These are phyloP conservation scores for Sporothrix globosa DNA, from an alignment of 2,329 filamentous ascomycete species.

Conservation along the genomic window DNA sequence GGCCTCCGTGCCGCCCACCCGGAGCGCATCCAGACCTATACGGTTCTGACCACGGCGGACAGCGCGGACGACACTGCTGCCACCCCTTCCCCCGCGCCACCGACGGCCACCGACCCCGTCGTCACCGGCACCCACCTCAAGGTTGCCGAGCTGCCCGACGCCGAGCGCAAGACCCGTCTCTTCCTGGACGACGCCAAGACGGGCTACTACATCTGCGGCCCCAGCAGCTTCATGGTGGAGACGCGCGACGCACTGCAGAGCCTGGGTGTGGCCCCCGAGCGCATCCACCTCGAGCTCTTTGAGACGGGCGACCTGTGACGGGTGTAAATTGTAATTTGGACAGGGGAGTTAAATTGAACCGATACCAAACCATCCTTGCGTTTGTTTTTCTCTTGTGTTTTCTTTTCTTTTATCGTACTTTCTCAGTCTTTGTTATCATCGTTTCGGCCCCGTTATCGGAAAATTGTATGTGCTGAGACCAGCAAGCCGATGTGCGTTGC, in stretches of 20 bases:
- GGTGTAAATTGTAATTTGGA: neutral
- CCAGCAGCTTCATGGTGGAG: conserved; percentile 69
- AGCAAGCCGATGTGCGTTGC: conserved; percentile 12
- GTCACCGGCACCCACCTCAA: conserved; percentile 59
- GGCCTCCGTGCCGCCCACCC: conserved; percentile 47
- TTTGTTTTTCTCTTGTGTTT: too few species aligned
- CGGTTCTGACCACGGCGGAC: conserved; percentile 58
- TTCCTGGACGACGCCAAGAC: conserved; percentile 57
- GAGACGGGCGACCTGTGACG: conserved; percentile 55
- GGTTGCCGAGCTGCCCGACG: conserved; percentile 57
- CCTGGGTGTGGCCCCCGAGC: conserved; percentile 59
- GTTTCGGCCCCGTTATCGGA: neutral
- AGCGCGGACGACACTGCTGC: conserved; percentile 39
- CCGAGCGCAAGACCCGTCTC: conserved; percentile 59
- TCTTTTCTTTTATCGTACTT: neutral
- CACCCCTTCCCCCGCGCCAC: conserved; percentile 37
- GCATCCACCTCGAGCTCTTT: conserved; percentile 70
- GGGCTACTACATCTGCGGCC: conserved; percentile 74
- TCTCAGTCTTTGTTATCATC: neutral
- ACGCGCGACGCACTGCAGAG: conserved; percentile 56
- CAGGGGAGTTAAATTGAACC: too few species aligned
- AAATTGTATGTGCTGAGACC: conserved; percentile 37
- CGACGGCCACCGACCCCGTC: conserved; percentile 42
- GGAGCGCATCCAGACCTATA: conserved; percentile 54
- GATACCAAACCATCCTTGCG: too few species aligned